Evolutionary conservation across 805 yeast genomes (phyloP).

Genomic region (Spathaspora hagerdaliae): DNA sequence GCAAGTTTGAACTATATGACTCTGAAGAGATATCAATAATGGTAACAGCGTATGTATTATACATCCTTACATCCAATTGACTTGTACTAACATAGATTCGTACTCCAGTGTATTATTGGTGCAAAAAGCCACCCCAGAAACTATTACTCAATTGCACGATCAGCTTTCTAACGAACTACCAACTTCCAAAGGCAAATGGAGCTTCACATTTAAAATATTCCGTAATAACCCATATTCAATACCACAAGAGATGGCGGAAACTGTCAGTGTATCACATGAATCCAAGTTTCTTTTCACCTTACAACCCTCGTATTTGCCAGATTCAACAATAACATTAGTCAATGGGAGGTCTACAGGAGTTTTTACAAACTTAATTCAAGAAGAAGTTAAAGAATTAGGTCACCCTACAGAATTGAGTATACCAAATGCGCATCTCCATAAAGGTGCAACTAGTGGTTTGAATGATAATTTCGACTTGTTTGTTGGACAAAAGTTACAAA

Average conservation of each 20-base stretch:
- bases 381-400: slow-evolving; percentile 19
- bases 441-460: slow-evolving; percentile 52
- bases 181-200: slow-evolving; percentile 58
- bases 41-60: slow-evolving; percentile 36
- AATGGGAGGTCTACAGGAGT: slow-evolving; percentile 38
- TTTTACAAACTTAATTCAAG: slow-evolving; percentile 30
- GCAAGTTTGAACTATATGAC: too few species aligned
- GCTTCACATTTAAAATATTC: slow-evolving; percentile 63
- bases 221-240: slow-evolving; percentile 55
- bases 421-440: slow-evolving; percentile 37
- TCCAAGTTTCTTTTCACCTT: slow-evolving; percentile 48
- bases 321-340: slow-evolving; percentile 45
- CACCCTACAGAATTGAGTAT: slow-evolving; percentile 20
- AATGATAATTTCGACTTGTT: slow-evolving; percentile 57
- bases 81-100: not conserved
- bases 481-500: slow-evolving; percentile 54
- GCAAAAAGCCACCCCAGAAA: slow-evolving; percentile 47
- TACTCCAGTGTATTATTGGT: slow-evolving; percentile 31
- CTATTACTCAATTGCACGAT: slow-evolving; percentile 69
- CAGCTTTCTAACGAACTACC: slow-evolving; percentile 66
- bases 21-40: slow-evolving; percentile 8
- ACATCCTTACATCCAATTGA: too few species aligned
- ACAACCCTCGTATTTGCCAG: slow-evolving; percentile 46
- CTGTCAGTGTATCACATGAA: slow-evolving; percentile 28
- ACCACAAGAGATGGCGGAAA: slow-evolving; percentile 32